phyloP scores from a whole-genome alignment of 2,329 filamentous ascomycete genomes.

The Penicillium sp. region DNA sequence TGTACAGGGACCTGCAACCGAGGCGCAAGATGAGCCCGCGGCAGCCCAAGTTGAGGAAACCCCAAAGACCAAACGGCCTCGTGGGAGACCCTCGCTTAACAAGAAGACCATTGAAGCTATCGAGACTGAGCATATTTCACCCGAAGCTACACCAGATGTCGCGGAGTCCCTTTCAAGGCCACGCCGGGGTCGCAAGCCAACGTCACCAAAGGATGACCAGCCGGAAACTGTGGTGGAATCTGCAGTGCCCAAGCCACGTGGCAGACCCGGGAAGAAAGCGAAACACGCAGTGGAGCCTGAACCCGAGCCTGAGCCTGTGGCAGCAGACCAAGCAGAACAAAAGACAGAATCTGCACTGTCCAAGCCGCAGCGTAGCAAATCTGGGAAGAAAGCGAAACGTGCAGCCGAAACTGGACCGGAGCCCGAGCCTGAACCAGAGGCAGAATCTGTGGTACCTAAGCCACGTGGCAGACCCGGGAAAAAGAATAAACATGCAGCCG shows the following conservation, averaged over 20 bases:
- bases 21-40: not conserved
- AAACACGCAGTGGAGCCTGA: constrained; percentile 4
- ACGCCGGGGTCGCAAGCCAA: constrained; percentile 6
- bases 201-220: constrained; percentile 9
- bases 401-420: constrained; percentile 3
- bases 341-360: constrained; percentile 2
- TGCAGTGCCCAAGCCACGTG: constrained; percentile 6
- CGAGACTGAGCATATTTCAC: not conserved
- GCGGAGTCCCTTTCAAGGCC: not conserved
- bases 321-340: not conserved
- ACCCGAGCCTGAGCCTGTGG: constrained; percentile 1
- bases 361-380: constrained; percentile 1
- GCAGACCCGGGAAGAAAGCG: constrained; percentile 7
- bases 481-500: constrained; percentile 1
- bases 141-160: not conserved
- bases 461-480: constrained; percentile 5
- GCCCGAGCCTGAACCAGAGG: not conserved
- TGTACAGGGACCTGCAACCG: not conserved
- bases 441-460: constrained; percentile 4
- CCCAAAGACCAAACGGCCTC: constrained; percentile 7
- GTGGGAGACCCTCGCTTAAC: constrained; percentile 3
- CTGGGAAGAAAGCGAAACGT: constrained; percentile 6
- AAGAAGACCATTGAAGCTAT: not conserved
- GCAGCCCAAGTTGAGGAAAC: not conserved
- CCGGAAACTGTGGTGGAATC: constrained; percentile 3